Evolutionary conservation across 495 filamentous ascomycete genomes (phyloP), one percentile per base, ranked within the genome.

Genomic region (Xanthoparmelia taractica): DNA sequence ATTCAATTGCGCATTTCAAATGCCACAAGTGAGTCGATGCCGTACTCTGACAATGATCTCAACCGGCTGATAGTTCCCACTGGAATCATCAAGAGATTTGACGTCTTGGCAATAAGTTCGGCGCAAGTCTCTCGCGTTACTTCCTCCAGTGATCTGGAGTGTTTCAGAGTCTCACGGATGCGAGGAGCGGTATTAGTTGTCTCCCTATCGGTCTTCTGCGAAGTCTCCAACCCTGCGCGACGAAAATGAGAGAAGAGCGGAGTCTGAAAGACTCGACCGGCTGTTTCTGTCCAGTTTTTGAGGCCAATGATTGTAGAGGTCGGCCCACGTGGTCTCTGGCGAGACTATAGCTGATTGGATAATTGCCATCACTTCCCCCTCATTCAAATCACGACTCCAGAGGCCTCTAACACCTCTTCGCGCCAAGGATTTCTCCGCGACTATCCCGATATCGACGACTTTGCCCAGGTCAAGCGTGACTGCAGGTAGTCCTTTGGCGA

Each of bases 1-100:
- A 77, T 66, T 75, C 76, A 78, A 59, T 76, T 76, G 29, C 75
- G 72, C 25, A 78, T 61, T 7, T 73, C 73, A 3, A 76, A 71
- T 2, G 75, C 73, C 34, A 74, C 73, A 13, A 78, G 66, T 0
- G 75, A 77, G 55, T 77, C 76, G 33, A 78, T 65, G 17, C 74
- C 73, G 61, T 72, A 71, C 13, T 66, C 60, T 8, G 64, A 63
- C 29, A 72, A 47, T 0, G 72, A 59, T 41, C 66, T 69, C 10
- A 33, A 41, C n/a, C 36, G 34, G n/a, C 23, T 12, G 48, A 65
- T n/a, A 27, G 61, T 37, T 31, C 47, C 63, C 10, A 31, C 20
- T 0, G 57, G 34, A 1, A 60, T 61, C 58, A 60, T 61, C 4
- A 65, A 34, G 8, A 65, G 34, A 10, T 11, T 57, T 15, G 47